Base-by-base conservation (phyloP, 164 flowering plant genomes). In the Sextonia rubra region DNA sequence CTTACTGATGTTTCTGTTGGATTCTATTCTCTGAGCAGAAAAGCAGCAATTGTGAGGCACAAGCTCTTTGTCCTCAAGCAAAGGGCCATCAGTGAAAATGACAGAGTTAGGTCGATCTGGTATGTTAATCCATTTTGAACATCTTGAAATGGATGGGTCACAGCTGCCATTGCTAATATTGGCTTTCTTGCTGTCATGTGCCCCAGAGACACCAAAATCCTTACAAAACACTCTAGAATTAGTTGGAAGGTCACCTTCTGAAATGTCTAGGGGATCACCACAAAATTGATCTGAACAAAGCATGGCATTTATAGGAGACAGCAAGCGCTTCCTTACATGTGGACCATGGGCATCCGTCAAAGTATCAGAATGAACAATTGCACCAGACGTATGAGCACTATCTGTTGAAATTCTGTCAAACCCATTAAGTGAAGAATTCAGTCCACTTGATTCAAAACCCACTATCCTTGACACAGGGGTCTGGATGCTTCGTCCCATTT, bases 11-110 rank as follows among this genome's bases (percentile, higher is more conserved):
- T 75, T 80, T 69, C 64, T 73, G 37, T 47, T 70, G 22, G 72
- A 65, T 75, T 71, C 77, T 67, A 47, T 20, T 26, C 69, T 77
- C 26, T 82, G 71, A 76, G 83, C 75, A 64, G 83, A 75, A 48
- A 77, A 56, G 69, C 55, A 74, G 73, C 71, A 60, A 66, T 56
- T 65, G n/a, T 75, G 73, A 56, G 73, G 48, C 29, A 69, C 18
- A 24, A 64, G 68, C 30, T 83, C 86, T 76, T 79, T 74, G 74
- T 77, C 77, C 56, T 82, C 84, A 67, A 86, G 80, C 73, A 88
- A 78, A 69, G 93, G 94, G 48, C 98, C 94, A 86, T 91, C 98
- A 8, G 89, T 86, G 49, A 83, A 80, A 70, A 77, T 61, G 15
- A 71, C 23, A 29, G 90, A 82, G 32, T 73, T 48, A 20, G 64